A percentile compares a stretch with the other conserved stretches of the same genome.
phyloP scores from a whole-genome alignment of 129 eudicot species.

The Flaveria robusta region DNA sequence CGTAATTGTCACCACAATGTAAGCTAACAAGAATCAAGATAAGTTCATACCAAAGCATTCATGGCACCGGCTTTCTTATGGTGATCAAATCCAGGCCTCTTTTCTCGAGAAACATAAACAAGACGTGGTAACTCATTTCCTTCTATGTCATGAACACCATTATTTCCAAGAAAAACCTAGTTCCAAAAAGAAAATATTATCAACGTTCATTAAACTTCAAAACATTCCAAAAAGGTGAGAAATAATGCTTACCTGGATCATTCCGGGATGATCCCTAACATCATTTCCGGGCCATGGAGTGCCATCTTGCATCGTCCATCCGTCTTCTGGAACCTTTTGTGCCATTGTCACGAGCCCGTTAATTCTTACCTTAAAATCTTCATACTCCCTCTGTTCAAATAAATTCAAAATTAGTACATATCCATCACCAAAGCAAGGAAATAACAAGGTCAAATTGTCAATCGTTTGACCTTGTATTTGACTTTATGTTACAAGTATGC shows the following conservation, averaged over 20 bases:
- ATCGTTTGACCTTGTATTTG: slow-evolving; percentile 1
- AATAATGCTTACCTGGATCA: slow-evolving; percentile 65
- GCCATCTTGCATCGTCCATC: slow-evolving; percentile 98
- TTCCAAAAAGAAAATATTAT: not conserved
- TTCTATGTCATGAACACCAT: slow-evolving; percentile 78
- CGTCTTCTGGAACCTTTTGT: slow-evolving; percentile 91
- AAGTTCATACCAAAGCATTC: slow-evolving; percentile 64
- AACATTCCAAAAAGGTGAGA: not conserved
- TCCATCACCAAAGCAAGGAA: slow-evolving; percentile 1
- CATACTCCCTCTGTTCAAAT: slow-evolving; percentile 79
- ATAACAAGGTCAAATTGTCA: not conserved
- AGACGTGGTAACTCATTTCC: slow-evolving; percentile 87
- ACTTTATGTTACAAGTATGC: not conserved
- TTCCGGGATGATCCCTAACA: slow-evolving; percentile 96
- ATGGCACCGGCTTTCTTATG: slow-evolving; percentile 96
- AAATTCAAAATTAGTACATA: slow-evolving; percentile 14
- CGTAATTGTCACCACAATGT: not conserved
- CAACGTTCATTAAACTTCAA: not conserved
- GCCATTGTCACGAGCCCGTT: slow-evolving; percentile 89
- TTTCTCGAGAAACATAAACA: slow-evolving; percentile 94
- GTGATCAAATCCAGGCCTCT: slow-evolving; percentile 94
- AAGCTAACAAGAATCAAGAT: slow-evolving; percentile 21
- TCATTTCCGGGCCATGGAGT: slow-evolving; percentile 94
- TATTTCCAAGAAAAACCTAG: slow-evolving; percentile 78
- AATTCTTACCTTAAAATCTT: slow-evolving; percentile 83